These are phyloP conservation scores for Pseudomassariella vexata DNA, from an alignment of 2,329 filamentous ascomycete species.

Conservation along the genomic window DNA sequence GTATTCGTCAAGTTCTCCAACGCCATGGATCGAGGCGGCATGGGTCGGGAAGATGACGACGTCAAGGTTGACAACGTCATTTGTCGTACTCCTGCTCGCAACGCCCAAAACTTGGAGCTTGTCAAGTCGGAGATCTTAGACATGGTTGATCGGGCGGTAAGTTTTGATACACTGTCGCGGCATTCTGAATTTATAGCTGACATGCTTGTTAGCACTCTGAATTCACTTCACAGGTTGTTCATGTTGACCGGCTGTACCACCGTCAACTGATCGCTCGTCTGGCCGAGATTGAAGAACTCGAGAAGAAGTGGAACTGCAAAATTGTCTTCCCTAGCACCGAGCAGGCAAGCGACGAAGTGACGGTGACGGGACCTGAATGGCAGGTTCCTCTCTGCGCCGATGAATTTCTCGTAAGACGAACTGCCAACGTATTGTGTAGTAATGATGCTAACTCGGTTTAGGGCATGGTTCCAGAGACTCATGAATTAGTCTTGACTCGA, in stretches of 20 bases:
- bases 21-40: slow-evolving; percentile 89
- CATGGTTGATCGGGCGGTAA: slow-evolving; percentile 91
- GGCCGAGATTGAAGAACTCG: slow-evolving; percentile 83
- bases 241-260: slow-evolving; percentile 91
- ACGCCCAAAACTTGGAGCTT: slow-evolving; percentile 91
- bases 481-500: slow-evolving; percentile 80
- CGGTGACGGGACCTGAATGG: slow-evolving; percentile 93
- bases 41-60: slow-evolving; percentile 94
- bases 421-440: neutral
- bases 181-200: slow-evolving; percentile 6
- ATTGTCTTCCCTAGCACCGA: slow-evolving; percentile 97
- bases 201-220: slow-evolving; percentile 67
- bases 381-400: slow-evolving; percentile 97
- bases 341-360: slow-evolving; percentile 92
- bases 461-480: slow-evolving; percentile 96
- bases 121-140: slow-evolving; percentile 99
- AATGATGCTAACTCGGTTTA: slow-evolving; percentile 31
- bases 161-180: slow-evolving; percentile 28
- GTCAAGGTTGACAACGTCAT: slow-evolving; percentile 99
- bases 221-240: slow-evolving; percentile 89
- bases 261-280: slow-evolving; percentile 87
- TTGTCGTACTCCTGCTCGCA: slow-evolving; percentile 92
- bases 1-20: slow-evolving; percentile 99
- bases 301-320: slow-evolving; percentile 99
- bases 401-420: slow-evolving; percentile 69